Evolutionary conservation across 140 eudicot genomes (phyloP), one percentile per base, ranked within the genome.

Genomic region (Bidens hawaiensis): DNA sequence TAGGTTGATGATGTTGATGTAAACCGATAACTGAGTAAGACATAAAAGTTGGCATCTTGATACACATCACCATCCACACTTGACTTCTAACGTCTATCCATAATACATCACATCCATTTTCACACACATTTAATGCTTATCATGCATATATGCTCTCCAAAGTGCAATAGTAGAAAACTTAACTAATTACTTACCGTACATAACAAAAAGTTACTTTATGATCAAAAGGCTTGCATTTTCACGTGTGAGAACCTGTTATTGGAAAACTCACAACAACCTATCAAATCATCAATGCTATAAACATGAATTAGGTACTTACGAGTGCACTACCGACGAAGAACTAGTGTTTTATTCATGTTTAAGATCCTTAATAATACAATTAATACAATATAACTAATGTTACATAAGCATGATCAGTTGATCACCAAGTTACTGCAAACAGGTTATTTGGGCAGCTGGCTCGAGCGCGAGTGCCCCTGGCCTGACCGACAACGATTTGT

Each of bases 401-500:
- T 38, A 38, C 45, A 38, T 12, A 1, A 2, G 8, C 12, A 9
- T 38, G 13, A n/a, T n/a, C n/a, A n/a, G n/a, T n/a, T 38, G 45
- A 38, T 38, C 45, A 38, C 13, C 45, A 15, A 36, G 3, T 10
- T 36, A 36, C 43, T 36, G 43, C 43, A 36, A 36, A 36, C 43
- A 36, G 13, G 45, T 38, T 38, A 38, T 38, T 15, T 38, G 15
- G 45, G 6, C 15, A 11, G 45, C 45, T 12, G n/a, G 3, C 2
- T 38, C 27, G 3, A 19, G 48, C 11, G 18, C 26, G 30, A 64
- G 43, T 41, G 30, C 57, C 26, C 22, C 45, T 6, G 58, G 81
- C 40, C 63, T 70, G 12, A 71, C 28, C 17, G 38, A 46, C 43
- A 78, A 13, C 5, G 79, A 53, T 5, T 78, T 78, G 30, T 67